Evolutionary conservation across 2,329 filamentous ascomycete species (phyloP), one percentile per base, ranked within the genome.

Genomic region (Endocalyx cinctus): DNA sequence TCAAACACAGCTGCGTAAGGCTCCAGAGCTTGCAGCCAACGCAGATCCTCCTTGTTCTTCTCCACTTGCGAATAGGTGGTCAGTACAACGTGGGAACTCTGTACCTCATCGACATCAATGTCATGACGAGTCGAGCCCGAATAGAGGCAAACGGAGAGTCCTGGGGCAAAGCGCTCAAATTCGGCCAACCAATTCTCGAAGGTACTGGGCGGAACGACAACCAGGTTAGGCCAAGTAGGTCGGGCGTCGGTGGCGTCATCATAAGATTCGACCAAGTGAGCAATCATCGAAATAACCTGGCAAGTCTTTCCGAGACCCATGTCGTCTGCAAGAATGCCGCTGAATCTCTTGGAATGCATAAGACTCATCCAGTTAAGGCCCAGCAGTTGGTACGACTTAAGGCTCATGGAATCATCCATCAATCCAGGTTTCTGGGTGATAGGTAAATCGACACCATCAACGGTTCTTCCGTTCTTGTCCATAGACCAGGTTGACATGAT

Each of bases 281-380:
- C 84, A 28, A 98, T 72, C 50, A 98, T 87, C 0, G 87, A 81
- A 47, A 98, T 95, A 41, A 97, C 87, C 53, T 98, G 90, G 50
- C 88, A 96, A 1, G 92, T 98, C 69, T 98, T 98, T 28, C 92
- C 92, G 25, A 90, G 68, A 32, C 86, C 92, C 92, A 98, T 98
- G 55, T 98, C 92, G 55, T 98, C 92, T 2, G 92, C 92, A 13
- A 98, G 69, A 36, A 98, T 97, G 42, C 88, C 90, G 28, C 87
- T 90, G 32, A 94, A 74, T 17, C 80, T 72, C 37, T 85, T 80
- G 33, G 81, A 72, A 63, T 87, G 94, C 11, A 98, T 72, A 28
- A 97, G 64, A 35, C 82, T 79, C 52, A 98, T 74, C 92, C 92
- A 98, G 55, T 97, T 97, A 32, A 98, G 73, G 4, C 92, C 92